Percentiles rank a stretch among this genome's conserved stretches.
Evolutionary conservation across 768 basidiomycete genomes (phyloP).

Genomic region (Daedalea quercina): DNA sequence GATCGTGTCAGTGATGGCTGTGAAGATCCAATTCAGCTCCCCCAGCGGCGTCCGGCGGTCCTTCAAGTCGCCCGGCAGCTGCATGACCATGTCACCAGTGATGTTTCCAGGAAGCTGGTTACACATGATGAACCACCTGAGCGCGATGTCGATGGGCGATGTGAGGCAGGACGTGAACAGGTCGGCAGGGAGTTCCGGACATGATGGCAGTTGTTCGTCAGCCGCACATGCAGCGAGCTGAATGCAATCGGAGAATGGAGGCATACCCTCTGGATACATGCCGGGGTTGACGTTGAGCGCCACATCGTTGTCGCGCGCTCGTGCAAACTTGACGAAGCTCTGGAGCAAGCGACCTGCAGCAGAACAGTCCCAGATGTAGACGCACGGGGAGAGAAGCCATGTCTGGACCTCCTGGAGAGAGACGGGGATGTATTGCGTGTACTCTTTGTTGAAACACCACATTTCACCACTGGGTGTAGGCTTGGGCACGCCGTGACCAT

Average conservation of each 20-base stretch:
- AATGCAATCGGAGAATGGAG: constrained; percentile 79
- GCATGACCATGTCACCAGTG: constrained; percentile 86
- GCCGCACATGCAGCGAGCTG: constrained; percentile 94
- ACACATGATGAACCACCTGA: constrained; percentile 90
- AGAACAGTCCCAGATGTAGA: constrained; percentile 99
- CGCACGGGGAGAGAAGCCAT: constrained; percentile 91
- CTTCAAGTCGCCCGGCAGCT: constrained; percentile 94
- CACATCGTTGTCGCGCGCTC: constrained; percentile 65
- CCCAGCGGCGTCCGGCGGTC: constrained; percentile 94
- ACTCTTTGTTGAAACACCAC: constrained; percentile 97
- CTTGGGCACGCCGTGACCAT: constrained; percentile 96
- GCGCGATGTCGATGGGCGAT: constrained; percentile 95
- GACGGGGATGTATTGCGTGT: constrained; percentile 98
- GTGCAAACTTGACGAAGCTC: constrained; percentile 81
- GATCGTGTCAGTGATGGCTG: constrained; percentile 97
- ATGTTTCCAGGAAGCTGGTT: constrained; percentile 78
- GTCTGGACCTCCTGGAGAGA: constrained; percentile 89
- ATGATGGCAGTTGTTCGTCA: constrained; percentile 87
- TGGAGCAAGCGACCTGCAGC: constrained; percentile 91
- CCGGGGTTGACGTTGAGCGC: constrained; percentile 40
- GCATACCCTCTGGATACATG: constrained; percentile 53
- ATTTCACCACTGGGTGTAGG: constrained; percentile 94
- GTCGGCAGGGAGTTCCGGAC: constrained; percentile 95
- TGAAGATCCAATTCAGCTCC: constrained; percentile 99
- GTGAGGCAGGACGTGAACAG: constrained; percentile 97